These are phyloP conservation scores for Solanum hybrid DNA, from an alignment of 305 asterid species.

Conservation along the genomic window DNA sequence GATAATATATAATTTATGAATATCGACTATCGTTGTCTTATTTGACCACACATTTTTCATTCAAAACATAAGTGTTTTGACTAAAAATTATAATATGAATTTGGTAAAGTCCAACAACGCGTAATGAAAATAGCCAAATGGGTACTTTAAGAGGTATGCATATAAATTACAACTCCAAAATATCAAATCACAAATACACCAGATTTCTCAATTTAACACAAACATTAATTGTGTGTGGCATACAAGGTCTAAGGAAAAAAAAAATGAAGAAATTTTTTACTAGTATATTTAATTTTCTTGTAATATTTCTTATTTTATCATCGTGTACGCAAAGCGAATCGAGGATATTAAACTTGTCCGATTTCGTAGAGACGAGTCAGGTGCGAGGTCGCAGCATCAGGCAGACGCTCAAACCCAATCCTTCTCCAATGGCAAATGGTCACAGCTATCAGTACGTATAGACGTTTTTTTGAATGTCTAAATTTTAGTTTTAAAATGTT, in stretches of 20 bases:
- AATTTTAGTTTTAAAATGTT: not conserved
- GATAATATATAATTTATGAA: not conserved
- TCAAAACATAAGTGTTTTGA: not conserved
- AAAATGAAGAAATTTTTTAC: not conserved
- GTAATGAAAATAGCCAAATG: not conserved
- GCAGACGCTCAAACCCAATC: not conserved
- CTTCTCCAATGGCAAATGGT: not conserved
- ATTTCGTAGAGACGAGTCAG: not conserved
- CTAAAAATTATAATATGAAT: not conserved
- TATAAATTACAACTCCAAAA: not conserved
- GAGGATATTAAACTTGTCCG: not conserved
- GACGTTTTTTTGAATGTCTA: not conserved
- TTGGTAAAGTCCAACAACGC: not conserved
- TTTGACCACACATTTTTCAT: not conserved
- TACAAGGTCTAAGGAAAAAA: not conserved
- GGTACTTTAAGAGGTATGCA: not conserved
- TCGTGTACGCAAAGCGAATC: not conserved
- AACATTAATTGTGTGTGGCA: not conserved
- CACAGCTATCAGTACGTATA: not conserved
- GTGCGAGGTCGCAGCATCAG: not conserved
- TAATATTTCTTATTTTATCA: not conserved
- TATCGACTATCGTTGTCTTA: not conserved
- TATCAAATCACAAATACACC: not conserved
- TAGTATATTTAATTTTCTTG: not conserved
- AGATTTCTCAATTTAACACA: not conserved